Evolutionary conservation across 352 stramenopile species (phyloP), one percentile per base, ranked within the genome.

Genomic region (Discostella stelligera): DNA sequence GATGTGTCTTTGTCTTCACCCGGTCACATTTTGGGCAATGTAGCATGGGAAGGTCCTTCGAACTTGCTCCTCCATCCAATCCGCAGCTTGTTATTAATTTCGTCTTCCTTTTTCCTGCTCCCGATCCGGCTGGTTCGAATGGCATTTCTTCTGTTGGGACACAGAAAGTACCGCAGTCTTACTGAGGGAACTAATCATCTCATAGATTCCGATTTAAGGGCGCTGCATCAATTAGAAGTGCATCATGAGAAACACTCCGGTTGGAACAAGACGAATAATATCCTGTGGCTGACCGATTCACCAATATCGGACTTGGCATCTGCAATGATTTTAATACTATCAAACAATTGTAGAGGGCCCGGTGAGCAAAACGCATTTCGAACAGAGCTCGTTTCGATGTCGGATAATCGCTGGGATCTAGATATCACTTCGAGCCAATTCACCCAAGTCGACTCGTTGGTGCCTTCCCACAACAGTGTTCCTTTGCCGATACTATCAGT

Each of bases 221-320:
- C 71, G 25, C 20, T 83, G 11, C 69, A 83, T 66, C 63, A 83
- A 54, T 64, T 83, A 48, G 64, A 83, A 64, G 54, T 56, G 13
- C 53, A 79, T 25, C 73, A 65, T 23, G 69, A 83, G 10, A 74
- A 77, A 46, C 71, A 66, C 21, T 61, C 69, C 0, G 74, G 74
- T 10, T 83, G 70, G 69, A 68, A 80, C 27, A 80, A 65, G 59
- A 91, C 83, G 49, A 88, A 85, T 64, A 87, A 91, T 66, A 81
- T 91, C 13, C 64, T 93, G 4, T 91, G 84, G 82, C 58, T 93
- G 21, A 87, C 79, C 16, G 80, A 90, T 62, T 85, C 84, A n/a
- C 77, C 84, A n/a, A 27, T 91, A 14, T 82, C 88, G 20, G 88
- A 93, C 75, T 71, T 93, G 14, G 66, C 53, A 0, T 76, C 48